These are phyloP conservation scores for Suhomyces sp. DNA, from an alignment of 805 yeast species.

Conservation along the genomic window DNA sequence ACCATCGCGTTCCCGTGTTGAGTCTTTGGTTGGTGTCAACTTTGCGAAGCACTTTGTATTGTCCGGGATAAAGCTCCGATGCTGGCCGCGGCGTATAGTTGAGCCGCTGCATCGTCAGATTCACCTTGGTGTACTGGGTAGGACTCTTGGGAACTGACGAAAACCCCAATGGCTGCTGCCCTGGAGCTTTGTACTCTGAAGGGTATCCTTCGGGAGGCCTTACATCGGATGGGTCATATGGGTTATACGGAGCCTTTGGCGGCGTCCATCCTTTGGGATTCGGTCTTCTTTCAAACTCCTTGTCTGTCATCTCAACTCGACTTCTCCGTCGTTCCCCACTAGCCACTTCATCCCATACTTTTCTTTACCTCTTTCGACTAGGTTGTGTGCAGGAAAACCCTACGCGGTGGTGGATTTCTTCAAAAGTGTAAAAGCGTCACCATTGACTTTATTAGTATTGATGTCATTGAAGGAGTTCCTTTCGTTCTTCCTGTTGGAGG, in stretches of 20 bases:
- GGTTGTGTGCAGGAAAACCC: background rate
- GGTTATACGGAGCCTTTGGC: constrained; percentile 82
- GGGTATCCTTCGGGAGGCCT: constrained; percentile 87
- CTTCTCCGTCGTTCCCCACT: background rate
- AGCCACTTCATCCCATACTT: background rate
- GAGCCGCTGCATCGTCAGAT: constrained; percentile 69
- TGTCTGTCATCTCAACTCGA: background rate
- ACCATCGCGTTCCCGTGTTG: constrained; percentile 57
- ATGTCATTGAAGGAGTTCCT: constrained; percentile 18
- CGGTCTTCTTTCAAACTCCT: constrained; percentile 56
- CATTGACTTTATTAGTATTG: background rate
- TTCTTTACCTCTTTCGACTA: no score
- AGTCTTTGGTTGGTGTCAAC: constrained; percentile 52
- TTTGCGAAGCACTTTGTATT: constrained; percentile 65
- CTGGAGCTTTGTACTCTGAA: constrained; percentile 71
- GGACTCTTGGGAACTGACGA: constrained; percentile 62
- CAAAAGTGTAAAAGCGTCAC: no score
- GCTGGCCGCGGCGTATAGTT: constrained; percentile 78
- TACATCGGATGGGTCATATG: constrained; percentile 72
- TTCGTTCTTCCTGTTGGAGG: constrained; percentile 47
- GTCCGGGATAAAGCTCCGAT: constrained; percentile 73
- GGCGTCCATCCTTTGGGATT: constrained; percentile 78
- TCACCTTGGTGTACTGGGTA: constrained; percentile 62
- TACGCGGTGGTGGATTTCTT: background rate
- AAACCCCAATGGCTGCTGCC: constrained; percentile 53